Evolutionary conservation across 306 rosid species (phyloP), one percentile per base, ranked within the genome.

Genomic region (Acacia melanoxylon): DNA sequence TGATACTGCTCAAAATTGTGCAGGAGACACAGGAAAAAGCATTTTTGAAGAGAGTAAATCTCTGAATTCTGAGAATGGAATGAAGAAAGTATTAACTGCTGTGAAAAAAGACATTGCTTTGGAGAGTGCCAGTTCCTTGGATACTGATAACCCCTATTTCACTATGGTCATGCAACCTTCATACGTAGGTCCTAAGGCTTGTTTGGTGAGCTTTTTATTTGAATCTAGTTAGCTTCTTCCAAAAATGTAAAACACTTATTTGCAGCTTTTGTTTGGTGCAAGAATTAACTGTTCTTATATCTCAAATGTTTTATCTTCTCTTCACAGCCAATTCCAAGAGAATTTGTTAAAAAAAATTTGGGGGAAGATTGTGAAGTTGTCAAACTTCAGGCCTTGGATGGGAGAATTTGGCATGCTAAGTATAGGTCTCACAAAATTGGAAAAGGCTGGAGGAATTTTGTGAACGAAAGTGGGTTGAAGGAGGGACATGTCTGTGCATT

Each of bases 151-250:
- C 10, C 66, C 66, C 31, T 52, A 9, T 52, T 74, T 51, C 78
- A 49, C 4, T 2, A 4, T 33, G 2, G 65, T 27, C 66, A 51
- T 74, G 66, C 48, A 10, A 31, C 78, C 17, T 6, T 51, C 78
- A 31, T 52, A 74, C 33, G 19, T 51, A 42, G 0, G 2, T n/a
- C 1, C 24, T 6, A 9, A 17, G 0, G 4, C 0, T 52, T 10
- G 5, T 6, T 16, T 74, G 78, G 78, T 74, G 66, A 74, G 78
- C 78, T 52, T 74, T 51, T 61, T 19, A 12, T 61, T 25, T 12
- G 35, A 61, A 61, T 61, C 15, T 11, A 25, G 35, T 24, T 59
- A 62, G 16, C 37, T 62, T 62, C 68, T 62, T 62, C 19, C 6
- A 13, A 27, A 62, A 62, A 35, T 27, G 20, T 25, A 54, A 62